Evolutionary conservation across 257 asterid species (phyloP).

Genomic region (Anisodus tanguticus): DNA sequence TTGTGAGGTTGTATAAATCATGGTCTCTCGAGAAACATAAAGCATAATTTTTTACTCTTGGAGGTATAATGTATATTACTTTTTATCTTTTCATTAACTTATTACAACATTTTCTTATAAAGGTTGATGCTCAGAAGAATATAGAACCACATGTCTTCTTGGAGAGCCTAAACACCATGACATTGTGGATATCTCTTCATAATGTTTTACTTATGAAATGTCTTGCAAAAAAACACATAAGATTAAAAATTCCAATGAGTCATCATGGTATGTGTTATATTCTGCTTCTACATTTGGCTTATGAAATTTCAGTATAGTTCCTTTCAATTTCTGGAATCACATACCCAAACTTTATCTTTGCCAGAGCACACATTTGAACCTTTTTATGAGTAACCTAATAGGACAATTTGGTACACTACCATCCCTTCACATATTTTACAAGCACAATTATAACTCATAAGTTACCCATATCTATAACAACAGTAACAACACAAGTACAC

Average conservation of each 20-base stretch:
- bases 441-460: background rate
- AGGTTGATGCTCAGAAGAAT: background rate
- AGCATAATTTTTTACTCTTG: background rate
- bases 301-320: slow-evolving; percentile 3
- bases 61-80: background rate
- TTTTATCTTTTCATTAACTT: background rate
- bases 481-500: background rate
- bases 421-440: background rate
- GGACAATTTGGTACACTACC: background rate
- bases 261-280: background rate
- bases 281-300: background rate
- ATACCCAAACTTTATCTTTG: background rate
- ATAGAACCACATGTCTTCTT: slow-evolving; percentile 21
- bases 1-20: background rate
- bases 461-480: background rate
- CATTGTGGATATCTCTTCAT: background rate
- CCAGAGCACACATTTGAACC: background rate
- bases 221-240: background rate
- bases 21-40: background rate
- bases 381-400: background rate
- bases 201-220: background rate
- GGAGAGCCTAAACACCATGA: slow-evolving; percentile 20
- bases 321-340: background rate
- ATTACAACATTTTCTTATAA: background rate
- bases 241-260: background rate